phyloP scores from a whole-genome alignment of 2,329 filamentous ascomycete genomes.

The Pyricularia sp. region DNA sequence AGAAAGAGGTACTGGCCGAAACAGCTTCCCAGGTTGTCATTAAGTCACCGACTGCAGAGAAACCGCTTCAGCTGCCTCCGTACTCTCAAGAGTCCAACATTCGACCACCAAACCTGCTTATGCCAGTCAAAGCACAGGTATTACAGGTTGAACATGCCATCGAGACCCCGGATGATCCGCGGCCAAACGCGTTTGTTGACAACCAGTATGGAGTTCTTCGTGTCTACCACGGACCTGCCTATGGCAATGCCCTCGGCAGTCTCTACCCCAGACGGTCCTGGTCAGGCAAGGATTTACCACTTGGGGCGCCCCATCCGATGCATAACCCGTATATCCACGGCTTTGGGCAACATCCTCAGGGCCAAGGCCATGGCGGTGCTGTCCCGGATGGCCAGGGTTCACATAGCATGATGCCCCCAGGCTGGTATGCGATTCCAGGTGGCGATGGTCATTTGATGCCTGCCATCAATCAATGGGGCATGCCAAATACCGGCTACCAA shows the following conservation, averaged over 20 bases:
- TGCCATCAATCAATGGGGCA: not conserved
- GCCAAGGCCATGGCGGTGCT: slow-evolving; percentile 1
- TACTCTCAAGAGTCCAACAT: slow-evolving; percentile 16
- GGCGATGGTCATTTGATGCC: not conserved
- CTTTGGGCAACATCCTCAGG: slow-evolving; percentile 14
- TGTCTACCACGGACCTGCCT: slow-evolving; percentile 43
- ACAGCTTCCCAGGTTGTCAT: not conserved
- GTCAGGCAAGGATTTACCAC: slow-evolving; percentile 19
- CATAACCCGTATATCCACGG: slow-evolving; percentile 30
- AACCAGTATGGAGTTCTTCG: slow-evolving; percentile 36
- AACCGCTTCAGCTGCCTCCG: slow-evolving; percentile 5
- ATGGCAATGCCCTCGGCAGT: slow-evolving; percentile 34
- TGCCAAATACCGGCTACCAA: not conserved
- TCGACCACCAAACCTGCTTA: slow-evolving; percentile 30
- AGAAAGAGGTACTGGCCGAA: not conserved
- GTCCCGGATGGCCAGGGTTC: not conserved
- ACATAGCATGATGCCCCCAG: slow-evolving; percentile 5
- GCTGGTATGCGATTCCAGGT: slow-evolving; percentile 2
- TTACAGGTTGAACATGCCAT: slow-evolving; percentile 43
- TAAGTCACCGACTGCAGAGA: slow-evolving; percentile 5
- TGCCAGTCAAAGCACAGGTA: slow-evolving; percentile 33
- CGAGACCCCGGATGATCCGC: slow-evolving; percentile 37
- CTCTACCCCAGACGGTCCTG: slow-evolving; percentile 30
- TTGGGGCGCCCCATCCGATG: slow-evolving; percentile 29
- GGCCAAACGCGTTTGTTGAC: slow-evolving; percentile 48